Conservation (phyloP, 805 yeast genomes). For the Cyberlindnera japonica region DNA sequence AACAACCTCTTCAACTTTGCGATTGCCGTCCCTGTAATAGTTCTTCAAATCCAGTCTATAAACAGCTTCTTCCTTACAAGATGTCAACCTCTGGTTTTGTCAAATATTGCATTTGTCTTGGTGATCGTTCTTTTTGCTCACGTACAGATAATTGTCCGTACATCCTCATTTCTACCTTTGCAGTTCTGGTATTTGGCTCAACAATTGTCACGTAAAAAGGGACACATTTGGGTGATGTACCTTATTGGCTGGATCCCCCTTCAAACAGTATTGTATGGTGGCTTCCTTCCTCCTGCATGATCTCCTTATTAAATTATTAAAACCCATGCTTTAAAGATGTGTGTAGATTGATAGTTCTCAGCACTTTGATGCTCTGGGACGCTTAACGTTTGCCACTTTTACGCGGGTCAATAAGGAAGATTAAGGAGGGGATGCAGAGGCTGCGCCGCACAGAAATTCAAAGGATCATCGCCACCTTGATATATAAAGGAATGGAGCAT, state of each 20-base stretch:
- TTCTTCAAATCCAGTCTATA: conserved; percentile 41
- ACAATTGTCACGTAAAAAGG: conserved; percentile 27
- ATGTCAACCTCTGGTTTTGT: conserved; percentile 37
- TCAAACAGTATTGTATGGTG: conserved; percentile 72
- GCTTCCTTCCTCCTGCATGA: conserved; percentile 93
- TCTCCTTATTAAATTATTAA: neutral
- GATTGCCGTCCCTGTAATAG: conserved; percentile 66
- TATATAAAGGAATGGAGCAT: too few species aligned
- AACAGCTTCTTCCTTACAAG: conserved; percentile 30
- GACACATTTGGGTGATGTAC: conserved; percentile 42
- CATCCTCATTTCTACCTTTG: conserved; percentile 73
- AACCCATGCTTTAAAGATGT: neutral
- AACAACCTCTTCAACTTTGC: conserved; percentile 81
- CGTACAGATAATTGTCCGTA: conserved; percentile 80
- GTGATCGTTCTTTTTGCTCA: conserved; percentile 65
- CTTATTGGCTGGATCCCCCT: conserved; percentile 58
- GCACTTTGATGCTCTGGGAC: too few species aligned
- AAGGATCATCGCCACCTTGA: neutral
- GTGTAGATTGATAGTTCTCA: too few species aligned
- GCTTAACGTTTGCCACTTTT: neutral
- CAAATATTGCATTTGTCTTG: conserved; percentile 42
- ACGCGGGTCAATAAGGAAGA: neutral
- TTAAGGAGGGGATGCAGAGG: neutral
- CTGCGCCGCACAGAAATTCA: neutral
- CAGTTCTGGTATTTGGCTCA: conserved; percentile 67